phyloP scores from a whole-genome alignment of 805 yeast species.

The Candida fluviatilis region DNA sequence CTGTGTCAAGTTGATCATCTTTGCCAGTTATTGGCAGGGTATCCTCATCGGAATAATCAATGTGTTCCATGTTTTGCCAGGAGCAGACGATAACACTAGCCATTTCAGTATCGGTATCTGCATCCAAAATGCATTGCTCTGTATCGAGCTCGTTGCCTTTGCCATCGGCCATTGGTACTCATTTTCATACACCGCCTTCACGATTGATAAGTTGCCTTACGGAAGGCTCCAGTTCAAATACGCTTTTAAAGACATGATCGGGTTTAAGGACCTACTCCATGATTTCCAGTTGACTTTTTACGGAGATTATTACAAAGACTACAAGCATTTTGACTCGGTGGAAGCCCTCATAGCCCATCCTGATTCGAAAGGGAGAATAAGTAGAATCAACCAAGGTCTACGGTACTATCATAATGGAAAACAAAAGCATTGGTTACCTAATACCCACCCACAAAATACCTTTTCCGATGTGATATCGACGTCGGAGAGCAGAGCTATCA shows the following conservation, averaged over 20 bases:
- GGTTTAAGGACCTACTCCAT: constrained; percentile 68
- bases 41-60: constrained; percentile 51
- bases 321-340: constrained; percentile 77
- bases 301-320: constrained; percentile 70
- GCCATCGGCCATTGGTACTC: constrained; percentile 87
- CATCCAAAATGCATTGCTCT: constrained; percentile 74
- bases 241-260: constrained; percentile 76
- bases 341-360: constrained; percentile 69
- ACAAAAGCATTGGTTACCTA: constrained; percentile 74
- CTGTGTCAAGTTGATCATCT: constrained; percentile 88
- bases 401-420: constrained; percentile 77
- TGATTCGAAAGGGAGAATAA: constrained; percentile 56
- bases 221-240: constrained; percentile 56
- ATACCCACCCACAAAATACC: constrained; percentile 8
- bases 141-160: constrained; percentile 81
- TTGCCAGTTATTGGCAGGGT: constrained; percentile 99
- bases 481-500: constrained; percentile 22
- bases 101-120: constrained; percentile 46
- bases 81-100: constrained; percentile 18
- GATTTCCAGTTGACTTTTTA: constrained; percentile 72
- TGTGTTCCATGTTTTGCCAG: constrained; percentile 44
- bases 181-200: constrained; percentile 73
- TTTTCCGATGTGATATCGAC: constrained; percentile 19
- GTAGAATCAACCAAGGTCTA: constrained; percentile 76
- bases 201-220: constrained; percentile 56